A percentile compares a stretch with the other conserved stretches of the same genome.
phyloP scores from a whole-genome alignment of 768 basidiomycete species.

The Lyophyllum decastes region DNA sequence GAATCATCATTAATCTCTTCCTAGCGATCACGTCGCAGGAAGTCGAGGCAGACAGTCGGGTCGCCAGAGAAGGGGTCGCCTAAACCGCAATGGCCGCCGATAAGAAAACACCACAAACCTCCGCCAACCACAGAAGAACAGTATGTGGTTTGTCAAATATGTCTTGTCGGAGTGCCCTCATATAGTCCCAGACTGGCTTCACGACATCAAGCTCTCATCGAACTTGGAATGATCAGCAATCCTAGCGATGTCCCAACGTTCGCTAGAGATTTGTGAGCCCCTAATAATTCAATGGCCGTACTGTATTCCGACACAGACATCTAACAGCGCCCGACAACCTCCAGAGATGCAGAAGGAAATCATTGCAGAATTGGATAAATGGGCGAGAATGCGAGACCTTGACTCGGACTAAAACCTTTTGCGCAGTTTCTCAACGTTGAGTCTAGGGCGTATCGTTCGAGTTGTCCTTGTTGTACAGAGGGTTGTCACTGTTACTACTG shows the following conservation, averaged over 20 bases:
- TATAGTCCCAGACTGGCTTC: conserved; percentile 43
- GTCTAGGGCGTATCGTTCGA: too few species aligned
- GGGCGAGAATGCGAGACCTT: conserved; percentile 18
- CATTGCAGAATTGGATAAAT: conserved; percentile 41
- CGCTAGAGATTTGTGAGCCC: conserved; percentile 65
- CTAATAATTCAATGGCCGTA: neutral
- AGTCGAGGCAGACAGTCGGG: conserved; percentile 19
- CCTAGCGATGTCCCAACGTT: conserved; percentile 56
- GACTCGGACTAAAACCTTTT: conserved; percentile 14
- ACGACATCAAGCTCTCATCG: conserved; percentile 63
- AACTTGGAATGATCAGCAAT: conserved; percentile 56
- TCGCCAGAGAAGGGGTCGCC: conserved; percentile 27
- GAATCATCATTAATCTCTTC: neutral
- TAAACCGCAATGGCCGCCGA: conserved; percentile 64
- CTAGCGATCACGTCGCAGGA: conserved; percentile 33
- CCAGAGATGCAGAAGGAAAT: conserved; percentile 43
- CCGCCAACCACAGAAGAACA: conserved; percentile 49
- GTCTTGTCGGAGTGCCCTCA: neutral
- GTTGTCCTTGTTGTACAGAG: too few species aligned
- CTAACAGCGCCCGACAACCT: conserved; percentile 38
- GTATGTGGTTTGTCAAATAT: conserved; percentile 33
- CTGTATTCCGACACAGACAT: conserved; percentile 1
- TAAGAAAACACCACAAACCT: conserved; percentile 55
- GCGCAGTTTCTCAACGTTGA: too few species aligned
- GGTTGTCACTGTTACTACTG: neutral